phyloP scores from a whole-genome alignment of 2,329 filamentous ascomycete genomes.

The Fusarium oxysporum region DNA sequence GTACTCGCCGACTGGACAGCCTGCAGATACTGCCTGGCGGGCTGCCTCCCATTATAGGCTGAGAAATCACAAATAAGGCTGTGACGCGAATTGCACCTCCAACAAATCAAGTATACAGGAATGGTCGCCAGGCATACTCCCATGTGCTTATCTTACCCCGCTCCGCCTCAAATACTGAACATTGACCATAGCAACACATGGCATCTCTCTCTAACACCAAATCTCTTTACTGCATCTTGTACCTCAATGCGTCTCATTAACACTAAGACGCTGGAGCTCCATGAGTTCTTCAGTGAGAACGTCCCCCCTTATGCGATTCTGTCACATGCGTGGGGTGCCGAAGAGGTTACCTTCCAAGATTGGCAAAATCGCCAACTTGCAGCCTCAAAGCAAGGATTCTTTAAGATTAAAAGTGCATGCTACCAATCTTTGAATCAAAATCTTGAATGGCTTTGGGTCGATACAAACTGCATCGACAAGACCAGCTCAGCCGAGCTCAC shows the following conservation, averaged over 20 bases:
- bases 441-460: not conserved
- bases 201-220: no score
- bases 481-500: not conserved
- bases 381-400: not conserved
- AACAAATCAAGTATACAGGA: not conserved
- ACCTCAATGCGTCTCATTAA: slow-evolving; percentile 41
- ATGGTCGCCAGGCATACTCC: no score
- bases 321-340: slow-evolving; percentile 47
- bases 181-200: no score
- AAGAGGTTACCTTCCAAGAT: slow-evolving; percentile 45
- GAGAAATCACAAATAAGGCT: not conserved
- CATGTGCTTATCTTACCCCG: not conserved
- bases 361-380: slow-evolving; percentile 4
- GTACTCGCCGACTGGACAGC: no score
- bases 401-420: not conserved
- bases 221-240: no score
- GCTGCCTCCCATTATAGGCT: no score
- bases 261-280: slow-evolving; percentile 26
- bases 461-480: slow-evolving; percentile 4
- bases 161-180: not conserved
- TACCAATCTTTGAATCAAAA: accelerated
- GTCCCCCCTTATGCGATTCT: slow-evolving; percentile 46
- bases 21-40: no score
- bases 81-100: not conserved
- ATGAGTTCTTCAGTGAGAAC: slow-evolving; percentile 25